These are phyloP conservation scores for Saccharomycopsis fermentans DNA, from an alignment of 805 yeast species.

Conservation along the genomic window DNA sequence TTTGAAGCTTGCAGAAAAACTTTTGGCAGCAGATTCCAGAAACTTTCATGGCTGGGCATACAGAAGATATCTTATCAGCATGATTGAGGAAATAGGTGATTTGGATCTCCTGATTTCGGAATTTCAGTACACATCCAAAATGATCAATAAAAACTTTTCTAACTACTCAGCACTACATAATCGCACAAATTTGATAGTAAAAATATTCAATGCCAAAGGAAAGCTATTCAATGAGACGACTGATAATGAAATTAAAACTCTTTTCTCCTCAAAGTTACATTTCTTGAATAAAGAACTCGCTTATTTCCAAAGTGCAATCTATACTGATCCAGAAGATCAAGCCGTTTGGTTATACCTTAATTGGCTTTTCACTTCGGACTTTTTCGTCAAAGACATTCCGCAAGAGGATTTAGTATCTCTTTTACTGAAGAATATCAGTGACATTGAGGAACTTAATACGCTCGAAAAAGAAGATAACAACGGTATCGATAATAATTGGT, in stretches of 20 bases:
- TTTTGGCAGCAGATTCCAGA: constrained; percentile 65
- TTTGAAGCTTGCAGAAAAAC: constrained; percentile 53
- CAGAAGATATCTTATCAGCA: constrained; percentile 56
- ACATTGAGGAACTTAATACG: constrained; percentile 50
- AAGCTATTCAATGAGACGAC: constrained; percentile 5
- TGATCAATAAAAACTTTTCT: constrained; percentile 75
- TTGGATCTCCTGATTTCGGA: constrained; percentile 37
- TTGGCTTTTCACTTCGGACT: constrained; percentile 54
- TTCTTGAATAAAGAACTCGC: constrained; percentile 51
- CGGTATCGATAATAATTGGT: constrained; percentile 61
- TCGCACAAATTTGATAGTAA: constrained; percentile 58
- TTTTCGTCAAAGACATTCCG: constrained; percentile 29
- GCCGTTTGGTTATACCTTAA: constrained; percentile 84
- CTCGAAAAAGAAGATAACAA: constrained; percentile 61
- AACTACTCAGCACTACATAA: constrained; percentile 97
- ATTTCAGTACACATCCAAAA: constrained; percentile 64
- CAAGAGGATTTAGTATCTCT: constrained; percentile 24
- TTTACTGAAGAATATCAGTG: constrained; percentile 25
- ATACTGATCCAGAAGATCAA: constrained; percentile 89
- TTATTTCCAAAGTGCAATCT: constrained; percentile 71
- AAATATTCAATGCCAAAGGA: constrained; percentile 28
- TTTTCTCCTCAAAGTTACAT: constrained; percentile 24
- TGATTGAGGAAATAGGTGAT: constrained; percentile 23
- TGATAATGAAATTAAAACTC: constrained; percentile 2
- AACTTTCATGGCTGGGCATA: constrained; percentile 97